Conservation (phyloP, 2,329 filamentous ascomycete species). For the Sporothrix globosa region DNA sequence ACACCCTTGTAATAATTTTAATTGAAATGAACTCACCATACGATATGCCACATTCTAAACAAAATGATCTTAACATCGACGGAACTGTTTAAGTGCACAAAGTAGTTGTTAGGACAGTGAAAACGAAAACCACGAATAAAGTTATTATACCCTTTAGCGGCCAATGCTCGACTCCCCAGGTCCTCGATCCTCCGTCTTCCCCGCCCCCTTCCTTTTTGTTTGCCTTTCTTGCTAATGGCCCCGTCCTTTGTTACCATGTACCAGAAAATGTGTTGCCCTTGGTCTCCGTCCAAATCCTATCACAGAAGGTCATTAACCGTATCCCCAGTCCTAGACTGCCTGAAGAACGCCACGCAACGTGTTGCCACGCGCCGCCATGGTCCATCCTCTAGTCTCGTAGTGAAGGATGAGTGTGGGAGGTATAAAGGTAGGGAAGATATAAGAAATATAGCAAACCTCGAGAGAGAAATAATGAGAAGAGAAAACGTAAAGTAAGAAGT, state of each 20-base stretch:
- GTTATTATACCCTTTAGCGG: not conserved
- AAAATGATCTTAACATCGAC: not conserved
- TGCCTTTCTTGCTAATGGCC: not conserved
- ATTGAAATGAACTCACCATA: conserved; percentile 13
- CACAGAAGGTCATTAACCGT: not conserved
- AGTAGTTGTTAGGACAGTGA: not conserved
- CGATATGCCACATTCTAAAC: not conserved
- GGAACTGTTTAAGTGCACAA: not conserved
- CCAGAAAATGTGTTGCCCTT: not conserved
- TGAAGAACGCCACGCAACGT: not conserved
- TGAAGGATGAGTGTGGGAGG: not conserved
- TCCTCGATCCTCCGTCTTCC: not conserved
- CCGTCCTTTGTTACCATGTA: not conserved
- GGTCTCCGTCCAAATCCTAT: not conserved
- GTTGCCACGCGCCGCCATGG: not conserved
- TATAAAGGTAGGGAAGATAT: too few species aligned
- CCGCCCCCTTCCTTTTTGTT: not conserved
- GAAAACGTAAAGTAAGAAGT: not conserved
- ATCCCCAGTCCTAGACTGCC: not conserved
- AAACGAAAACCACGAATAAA: not conserved
- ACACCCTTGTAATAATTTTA: conserved; percentile 28
- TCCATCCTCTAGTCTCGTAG: not conserved
- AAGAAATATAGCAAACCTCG: not conserved
- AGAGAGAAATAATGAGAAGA: not conserved
- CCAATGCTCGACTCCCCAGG: too few species aligned